Percentiles rank a stretch among this genome's conserved stretches.
Evolutionary conservation across 1,284 basidiomycete species (phyloP).

Genomic region (Entoloma clypeatum): DNA sequence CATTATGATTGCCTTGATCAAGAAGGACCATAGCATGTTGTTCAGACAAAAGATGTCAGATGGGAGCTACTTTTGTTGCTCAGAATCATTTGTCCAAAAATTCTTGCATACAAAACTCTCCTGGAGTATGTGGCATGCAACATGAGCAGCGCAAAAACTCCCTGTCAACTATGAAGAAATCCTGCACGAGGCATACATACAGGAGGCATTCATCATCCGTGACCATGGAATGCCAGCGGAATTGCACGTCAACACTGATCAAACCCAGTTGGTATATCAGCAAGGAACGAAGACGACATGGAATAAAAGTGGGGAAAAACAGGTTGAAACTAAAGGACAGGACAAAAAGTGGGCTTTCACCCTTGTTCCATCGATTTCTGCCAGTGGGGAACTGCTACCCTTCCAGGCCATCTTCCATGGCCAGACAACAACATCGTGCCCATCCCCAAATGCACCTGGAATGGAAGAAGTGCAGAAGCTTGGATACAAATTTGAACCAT

Average conservation of each 20-base stretch:
- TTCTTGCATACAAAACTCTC: constrained; percentile 21
- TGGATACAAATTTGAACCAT: constrained; percentile 28
- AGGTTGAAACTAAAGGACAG: constrained; percentile 28
- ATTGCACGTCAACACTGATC: constrained; percentile 30
- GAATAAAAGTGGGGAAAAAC: constrained; percentile 23
- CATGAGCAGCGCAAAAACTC: constrained; percentile 30
- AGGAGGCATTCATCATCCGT: constrained; percentile 22
- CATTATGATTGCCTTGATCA: constrained; percentile 16
- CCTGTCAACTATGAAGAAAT: constrained; percentile 24
- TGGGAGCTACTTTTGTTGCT: constrained; percentile 17
- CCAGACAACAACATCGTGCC: constrained; percentile 21
- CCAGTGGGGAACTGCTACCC: constrained; percentile 27
- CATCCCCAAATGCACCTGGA: constrained; percentile 13
- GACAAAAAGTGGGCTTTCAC: constrained; percentile 38
- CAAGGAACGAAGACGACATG: constrained; percentile 26
- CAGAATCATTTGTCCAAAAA: constrained; percentile 17
- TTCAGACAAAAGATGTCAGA: constrained; percentile 9
- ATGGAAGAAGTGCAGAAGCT: constrained; percentile 20
- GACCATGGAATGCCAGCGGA: constrained; percentile 20
- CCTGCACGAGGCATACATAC: constrained; percentile 22
- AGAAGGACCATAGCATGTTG: constrained; percentile 9
- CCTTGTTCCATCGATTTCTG: constrained; percentile 25
- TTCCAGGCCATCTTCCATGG: constrained; percentile 30
- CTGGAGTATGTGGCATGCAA: constrained; percentile 28
- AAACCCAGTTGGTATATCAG: constrained; percentile 26